A percentile compares a stretch with the other conserved stretches of the same genome.
Evolutionary conservation across 164 flowering plant species (phyloP).

Genomic region (Aristolochia fimbriata): DNA sequence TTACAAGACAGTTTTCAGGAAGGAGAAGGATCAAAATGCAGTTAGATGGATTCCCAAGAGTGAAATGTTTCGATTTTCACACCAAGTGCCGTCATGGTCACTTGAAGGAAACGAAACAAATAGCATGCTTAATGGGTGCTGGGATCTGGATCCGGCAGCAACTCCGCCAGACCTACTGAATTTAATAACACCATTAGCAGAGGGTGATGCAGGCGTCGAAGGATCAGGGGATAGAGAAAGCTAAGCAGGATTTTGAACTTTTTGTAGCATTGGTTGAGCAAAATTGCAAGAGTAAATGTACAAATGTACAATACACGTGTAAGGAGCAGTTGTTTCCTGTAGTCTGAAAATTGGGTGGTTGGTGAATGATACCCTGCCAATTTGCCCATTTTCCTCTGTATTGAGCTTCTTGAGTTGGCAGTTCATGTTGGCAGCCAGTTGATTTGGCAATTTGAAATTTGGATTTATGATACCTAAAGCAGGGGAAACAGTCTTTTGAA

Average conservation of each 20-base stretch:
- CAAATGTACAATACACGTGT: neutral
- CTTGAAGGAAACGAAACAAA: slow-evolving; percentile 35
- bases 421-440: too few species aligned
- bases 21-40: neutral
- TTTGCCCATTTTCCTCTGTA: too few species aligned
- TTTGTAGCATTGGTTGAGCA: neutral
- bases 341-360: too few species aligned
- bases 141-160: slow-evolving; percentile 99
- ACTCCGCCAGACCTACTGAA: slow-evolving; percentile 77
- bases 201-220: neutral
- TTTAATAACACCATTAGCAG: slow-evolving; percentile 14
- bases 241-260: neutral
- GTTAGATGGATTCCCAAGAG: slow-evolving; percentile 36
- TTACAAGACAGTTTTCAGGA: slow-evolving; percentile 58
- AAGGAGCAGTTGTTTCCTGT: neutral
- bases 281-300: neutral
- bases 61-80: slow-evolving; percentile 88
- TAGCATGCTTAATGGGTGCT: slow-evolving; percentile 68
- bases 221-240: neutral
- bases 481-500: too few species aligned
- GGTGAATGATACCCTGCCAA: too few species aligned
- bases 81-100: slow-evolving; percentile 79
- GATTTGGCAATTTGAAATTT: too few species aligned
- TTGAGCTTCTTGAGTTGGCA: too few species aligned
- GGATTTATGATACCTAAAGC: too few species aligned